Conservation (phyloP, 2,329 filamentous ascomycete genomes). For the Trichoderma sp. region DNA sequence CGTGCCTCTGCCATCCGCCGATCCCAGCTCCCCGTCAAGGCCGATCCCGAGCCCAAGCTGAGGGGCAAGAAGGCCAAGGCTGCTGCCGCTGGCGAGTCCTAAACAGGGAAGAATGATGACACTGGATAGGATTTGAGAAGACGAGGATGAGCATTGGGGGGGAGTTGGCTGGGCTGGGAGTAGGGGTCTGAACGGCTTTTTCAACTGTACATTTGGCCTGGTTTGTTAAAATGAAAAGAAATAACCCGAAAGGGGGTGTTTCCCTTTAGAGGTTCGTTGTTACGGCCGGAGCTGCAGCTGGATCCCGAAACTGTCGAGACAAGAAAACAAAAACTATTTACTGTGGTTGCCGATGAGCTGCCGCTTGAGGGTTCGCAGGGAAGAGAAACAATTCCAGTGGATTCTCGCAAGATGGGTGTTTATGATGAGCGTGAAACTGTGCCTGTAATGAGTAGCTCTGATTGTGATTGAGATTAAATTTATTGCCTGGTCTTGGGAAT, state of each 20-base stretch:
- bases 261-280: not conserved
- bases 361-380: not conserved
- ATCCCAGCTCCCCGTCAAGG: constrained; percentile 76
- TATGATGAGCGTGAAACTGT: not conserved
- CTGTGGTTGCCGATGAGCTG: constrained; percentile 6
- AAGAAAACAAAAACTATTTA: not conserved
- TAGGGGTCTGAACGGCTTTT: constrained; percentile 16
- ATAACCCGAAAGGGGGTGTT: not conserved
- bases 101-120: constrained; percentile 17
- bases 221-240: not conserved
- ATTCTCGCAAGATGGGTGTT: not conserved
- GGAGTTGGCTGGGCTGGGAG: constrained; percentile 4
- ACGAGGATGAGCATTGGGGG: not conserved
- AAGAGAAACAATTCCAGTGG: not conserved
- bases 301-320: constrained; percentile 18
- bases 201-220: constrained; percentile 8
- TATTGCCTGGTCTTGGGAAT: not conserved
- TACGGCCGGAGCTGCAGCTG: constrained; percentile 14
- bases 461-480: not conserved
- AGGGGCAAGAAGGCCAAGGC: constrained; percentile 80
- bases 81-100: constrained; percentile 38
- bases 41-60: constrained; percentile 67
- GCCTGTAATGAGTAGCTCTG: not conserved
- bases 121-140: not conserved
- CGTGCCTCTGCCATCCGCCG: constrained; percentile 82